A percentile compares a stretch with the other conserved stretches of the same genome.
Conservation (phyloP, 139 green algal species). For the Tetradesmus lagerheimii region DNA sequence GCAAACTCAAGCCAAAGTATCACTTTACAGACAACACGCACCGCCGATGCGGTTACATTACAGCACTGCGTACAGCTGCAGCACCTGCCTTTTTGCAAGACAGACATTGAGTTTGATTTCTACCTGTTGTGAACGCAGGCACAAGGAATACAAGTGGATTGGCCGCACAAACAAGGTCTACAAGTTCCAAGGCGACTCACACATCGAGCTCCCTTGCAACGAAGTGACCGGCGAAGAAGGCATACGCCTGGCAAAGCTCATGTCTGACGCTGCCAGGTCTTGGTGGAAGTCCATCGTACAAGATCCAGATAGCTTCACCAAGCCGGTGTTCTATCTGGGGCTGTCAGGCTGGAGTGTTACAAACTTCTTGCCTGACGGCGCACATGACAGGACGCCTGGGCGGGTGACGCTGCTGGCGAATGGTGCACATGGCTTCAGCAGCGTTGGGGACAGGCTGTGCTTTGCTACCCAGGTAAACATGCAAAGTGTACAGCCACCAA, state of each 20-base stretch:
- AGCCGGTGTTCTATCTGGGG: constrained; percentile 26
- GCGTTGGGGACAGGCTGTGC: constrained; percentile 3
- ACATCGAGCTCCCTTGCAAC: constrained; percentile 41
- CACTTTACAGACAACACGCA: background rate
- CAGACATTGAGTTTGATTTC: background rate
- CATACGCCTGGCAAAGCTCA: background rate
- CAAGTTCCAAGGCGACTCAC: background rate
- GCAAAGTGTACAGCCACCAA: too few species aligned
- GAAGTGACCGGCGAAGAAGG: constrained; percentile 19
- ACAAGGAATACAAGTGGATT: constrained; percentile 43
- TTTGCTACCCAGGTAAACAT: background rate
- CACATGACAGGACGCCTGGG: constrained; percentile 33
- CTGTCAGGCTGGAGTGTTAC: constrained; percentile 18
- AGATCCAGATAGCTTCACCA: constrained; percentile 27
- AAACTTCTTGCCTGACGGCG: constrained; percentile 33
- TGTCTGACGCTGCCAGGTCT: constrained; percentile 17
- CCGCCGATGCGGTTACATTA: too few species aligned
- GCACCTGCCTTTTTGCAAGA: background rate
- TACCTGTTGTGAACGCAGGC: background rate
- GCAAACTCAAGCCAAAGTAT: background rate
- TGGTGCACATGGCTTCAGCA: constrained; percentile 9
- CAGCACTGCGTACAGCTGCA: too few species aligned
- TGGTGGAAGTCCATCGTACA: constrained; percentile 15
- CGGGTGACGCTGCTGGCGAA: constrained; percentile 26
- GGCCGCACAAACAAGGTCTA: constrained; percentile 26